Evolutionary conservation across 371 early-diverging fungal species (phyloP).

Genomic region (Batkoa obscura): DNA sequence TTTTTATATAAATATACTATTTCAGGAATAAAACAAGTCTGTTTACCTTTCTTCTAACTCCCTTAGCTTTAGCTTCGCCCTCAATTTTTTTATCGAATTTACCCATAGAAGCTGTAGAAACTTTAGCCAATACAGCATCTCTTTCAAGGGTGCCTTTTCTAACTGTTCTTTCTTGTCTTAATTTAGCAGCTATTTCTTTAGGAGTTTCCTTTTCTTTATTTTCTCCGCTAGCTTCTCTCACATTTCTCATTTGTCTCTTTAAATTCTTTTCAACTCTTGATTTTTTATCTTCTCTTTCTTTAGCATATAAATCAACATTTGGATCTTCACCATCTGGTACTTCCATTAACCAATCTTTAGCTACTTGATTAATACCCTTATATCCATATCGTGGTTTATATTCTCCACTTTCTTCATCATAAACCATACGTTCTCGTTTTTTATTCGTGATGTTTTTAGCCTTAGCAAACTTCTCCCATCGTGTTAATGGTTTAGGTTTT

Average conservation of each 20-base stretch:
- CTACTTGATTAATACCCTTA: slow-evolving; percentile 57
- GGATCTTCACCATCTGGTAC: slow-evolving; percentile 64
- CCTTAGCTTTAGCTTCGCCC: slow-evolving; percentile 63
- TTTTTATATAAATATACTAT: neutral
- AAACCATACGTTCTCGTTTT: slow-evolving; percentile 68
- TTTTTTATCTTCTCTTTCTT: slow-evolving; percentile 58
- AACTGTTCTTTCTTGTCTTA: slow-evolving; percentile 21
- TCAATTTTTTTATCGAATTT: slow-evolving; percentile 64
- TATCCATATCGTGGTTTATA: slow-evolving; percentile 88
- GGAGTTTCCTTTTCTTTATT: slow-evolving; percentile 20
- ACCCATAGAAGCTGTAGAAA: slow-evolving; percentile 75
- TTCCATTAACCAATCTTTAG: slow-evolving; percentile 78
- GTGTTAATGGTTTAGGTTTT: slow-evolving; percentile 69
- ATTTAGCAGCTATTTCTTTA: slow-evolving; percentile 16
- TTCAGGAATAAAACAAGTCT: neutral
- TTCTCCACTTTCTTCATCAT: slow-evolving; percentile 71
- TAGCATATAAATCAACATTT: slow-evolving; percentile 67
- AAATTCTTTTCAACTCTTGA: slow-evolving; percentile 71
- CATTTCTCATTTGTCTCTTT: slow-evolving; percentile 63
- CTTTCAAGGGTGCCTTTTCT: slow-evolving; percentile 49
- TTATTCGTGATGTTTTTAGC: slow-evolving; percentile 88
- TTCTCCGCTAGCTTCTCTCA: slow-evolving; percentile 46
- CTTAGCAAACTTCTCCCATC: slow-evolving; percentile 99
- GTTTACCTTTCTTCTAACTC: slow-evolving; percentile 43
- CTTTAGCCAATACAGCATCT: slow-evolving; percentile 41